Evolutionary conservation across 2,329 filamentous ascomycete genomes (phyloP), one percentile per base, ranked within the genome.

Genomic region (Colletotrichum sojae): DNA sequence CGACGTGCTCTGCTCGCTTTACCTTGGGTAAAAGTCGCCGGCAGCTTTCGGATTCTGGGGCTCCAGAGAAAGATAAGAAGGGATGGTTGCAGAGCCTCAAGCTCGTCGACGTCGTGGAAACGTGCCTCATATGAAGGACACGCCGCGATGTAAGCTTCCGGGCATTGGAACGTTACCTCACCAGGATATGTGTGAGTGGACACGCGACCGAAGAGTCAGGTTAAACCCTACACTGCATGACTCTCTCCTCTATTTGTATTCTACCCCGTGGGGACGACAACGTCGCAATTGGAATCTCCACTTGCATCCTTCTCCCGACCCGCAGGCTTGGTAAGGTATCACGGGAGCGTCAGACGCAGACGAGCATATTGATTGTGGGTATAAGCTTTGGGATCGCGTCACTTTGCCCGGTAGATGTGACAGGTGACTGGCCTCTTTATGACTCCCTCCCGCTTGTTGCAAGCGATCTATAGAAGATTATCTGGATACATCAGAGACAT

Each of bases 201-300:
- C 48, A 49, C 54, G n/a, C 9, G 40, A 27, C 27, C 25, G 31
- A 27, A 27, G 49, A 6, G 20, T 40, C 27, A 22, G 59, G 59
- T 65, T 53, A 8, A 59, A 54, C 54, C 43, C 46, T 55, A 59
- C 60, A 64, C 45, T 54, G 49, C 66, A 69, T 59, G 66, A 59
- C 61, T 65, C 55, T 49, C 9, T 36, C 31, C 5, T 36, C 31
- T 12, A 3, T 12, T 2, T 36, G 8, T 6, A 9, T 6, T n/a
- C 39, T 57, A 65, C 65, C 61, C 61, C 61, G 13, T 68, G 61
- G 48, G 65, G 54, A 68, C 22, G 6, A 54, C 59, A 54, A 48
- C 49, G 59, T 62, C 59, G 49, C 49, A 62, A 39, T 46, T 54
- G 22, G 5, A 36, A 40, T 8, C 39, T 48, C 59, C 49, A 54